Base-by-base conservation (phyloP, 2,329 filamentous ascomycete genomes). In the Calonectria fujianensis region DNA sequence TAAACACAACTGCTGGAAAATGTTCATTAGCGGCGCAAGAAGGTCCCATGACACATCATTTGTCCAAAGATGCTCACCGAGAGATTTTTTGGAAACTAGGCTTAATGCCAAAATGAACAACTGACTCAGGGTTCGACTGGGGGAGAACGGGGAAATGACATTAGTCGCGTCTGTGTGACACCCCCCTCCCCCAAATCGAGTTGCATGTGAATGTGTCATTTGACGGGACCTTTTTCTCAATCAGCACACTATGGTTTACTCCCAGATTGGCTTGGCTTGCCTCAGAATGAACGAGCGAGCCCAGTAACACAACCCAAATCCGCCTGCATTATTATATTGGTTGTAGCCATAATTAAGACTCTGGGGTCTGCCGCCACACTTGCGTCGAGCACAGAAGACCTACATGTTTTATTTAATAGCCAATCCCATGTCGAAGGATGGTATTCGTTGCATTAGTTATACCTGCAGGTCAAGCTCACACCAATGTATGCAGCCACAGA, bases 21-120 rank as follows among this genome's bases (percentile, higher is more conserved):
- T 9, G 54, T 59, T 18, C 32, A 11, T 35, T 27, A 27, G 32
- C 20, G 54, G 54, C 54, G 39, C 48, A 18, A 54, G 32, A 51
- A 27, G 24, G 27, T 20, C 50, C 27, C 50, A 59, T 54, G 66
- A 39, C 31, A 27, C 66, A 61, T 24, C 7, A 24, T 29, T 18
- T 59, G 27, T 57, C 37, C 37, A 51, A 57, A 69, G 20, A 27
- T 39, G 65, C 24, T 68, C 65, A 68, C 65, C 50, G 65, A 57
- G 65, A 54, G 31, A 20, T 9, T 24, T 39, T 37, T 54, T 41
- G 52, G 8, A 2, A 31, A 69, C 27, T 29, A 39, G 37, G 37
- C 18, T 39, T 29, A 20, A 29, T n/a, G 41, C 39, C n/a, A 13
- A 35, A 48, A 69, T 69, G 37, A 69, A 69, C 18, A 13, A n/a